Conservation (phyloP, 768 basidiomycete species). For the Lentinula sp. region DNA sequence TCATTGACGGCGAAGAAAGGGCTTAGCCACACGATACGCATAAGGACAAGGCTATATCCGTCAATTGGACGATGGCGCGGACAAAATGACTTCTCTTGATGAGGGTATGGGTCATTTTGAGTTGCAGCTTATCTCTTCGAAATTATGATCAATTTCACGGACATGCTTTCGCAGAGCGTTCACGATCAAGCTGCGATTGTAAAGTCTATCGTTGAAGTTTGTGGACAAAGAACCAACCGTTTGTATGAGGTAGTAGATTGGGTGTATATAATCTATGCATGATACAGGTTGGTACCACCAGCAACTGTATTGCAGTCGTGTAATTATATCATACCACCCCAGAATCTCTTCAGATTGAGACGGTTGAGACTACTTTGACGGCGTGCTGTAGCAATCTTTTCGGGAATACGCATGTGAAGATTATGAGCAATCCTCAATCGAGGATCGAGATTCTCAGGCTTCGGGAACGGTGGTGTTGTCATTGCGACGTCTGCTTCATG, state of each 20-base stretch:
- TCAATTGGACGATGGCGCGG: constrained; percentile 22
- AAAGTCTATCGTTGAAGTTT: constrained; percentile 16
- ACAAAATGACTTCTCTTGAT: constrained; percentile 25
- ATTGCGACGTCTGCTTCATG: constrained; percentile 6
- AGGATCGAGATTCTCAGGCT: not conserved
- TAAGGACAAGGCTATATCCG: constrained; percentile 18
- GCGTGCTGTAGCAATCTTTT: constrained; percentile 3
- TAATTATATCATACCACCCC: constrained; percentile 2
- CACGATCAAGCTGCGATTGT: constrained; percentile 17
- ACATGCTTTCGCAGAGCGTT: constrained; percentile 10
- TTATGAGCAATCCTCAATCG: constrained; percentile 2
- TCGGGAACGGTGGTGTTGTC: constrained; percentile 5
- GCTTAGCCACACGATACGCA: constrained; percentile 17
- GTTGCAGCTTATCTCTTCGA: not conserved
- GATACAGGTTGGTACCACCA: no score
- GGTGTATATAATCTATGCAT: no score
- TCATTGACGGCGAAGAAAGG: constrained; percentile 19
- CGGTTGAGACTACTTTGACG: constrained; percentile 1
- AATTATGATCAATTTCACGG: not conserved
- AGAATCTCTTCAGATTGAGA: constrained; percentile 6
- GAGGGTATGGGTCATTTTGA: constrained; percentile 25
- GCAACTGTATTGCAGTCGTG: no score
- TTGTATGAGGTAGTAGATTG: not conserved
- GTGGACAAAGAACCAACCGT: constrained; percentile 16
- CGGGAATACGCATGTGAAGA: constrained; percentile 4